Conservation (phyloP, 2,329 filamentous ascomycete species). For the Xylaria sp. region DNA sequence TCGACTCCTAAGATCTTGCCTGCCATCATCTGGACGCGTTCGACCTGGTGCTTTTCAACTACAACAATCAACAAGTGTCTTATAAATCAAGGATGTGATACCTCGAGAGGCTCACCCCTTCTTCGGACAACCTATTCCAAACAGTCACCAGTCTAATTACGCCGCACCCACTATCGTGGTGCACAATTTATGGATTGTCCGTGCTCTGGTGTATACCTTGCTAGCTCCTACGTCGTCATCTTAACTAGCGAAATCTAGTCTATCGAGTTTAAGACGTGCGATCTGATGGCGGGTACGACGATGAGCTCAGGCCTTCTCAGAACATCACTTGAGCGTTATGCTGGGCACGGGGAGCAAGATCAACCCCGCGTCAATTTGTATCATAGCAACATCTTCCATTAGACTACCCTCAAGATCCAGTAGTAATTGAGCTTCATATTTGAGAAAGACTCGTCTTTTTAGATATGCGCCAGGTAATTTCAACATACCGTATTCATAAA, state of each 20-base stretch:
- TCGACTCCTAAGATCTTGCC: not conserved
- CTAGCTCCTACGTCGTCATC: not conserved
- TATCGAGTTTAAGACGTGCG: not conserved
- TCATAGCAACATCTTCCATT: slow-evolving; percentile 24
- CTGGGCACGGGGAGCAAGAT: not conserved
- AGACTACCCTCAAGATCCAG: slow-evolving; percentile 22
- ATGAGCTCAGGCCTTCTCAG: not conserved
- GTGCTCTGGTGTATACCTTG: not conserved
- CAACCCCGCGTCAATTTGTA: slow-evolving; percentile 22
- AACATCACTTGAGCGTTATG: not conserved
- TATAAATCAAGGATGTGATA: not conserved
- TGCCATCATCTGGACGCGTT: not conserved
- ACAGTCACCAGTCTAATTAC: not conserved
- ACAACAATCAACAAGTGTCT: not conserved
- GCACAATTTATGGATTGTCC: not conserved
- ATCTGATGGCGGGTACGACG: not conserved
- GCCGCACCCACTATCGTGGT: not conserved
- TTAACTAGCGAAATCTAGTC: slow-evolving; percentile 20
- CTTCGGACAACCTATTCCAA: not conserved
- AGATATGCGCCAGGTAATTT: not conserved
- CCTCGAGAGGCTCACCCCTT: not conserved
- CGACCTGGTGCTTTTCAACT: not conserved
- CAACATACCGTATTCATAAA: not conserved
- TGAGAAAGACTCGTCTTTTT: not conserved
- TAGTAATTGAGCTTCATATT: slow-evolving; percentile 25